Base-by-base conservation (phyloP, 441 rosid genomes). In the Lepidium campestre region DNA sequence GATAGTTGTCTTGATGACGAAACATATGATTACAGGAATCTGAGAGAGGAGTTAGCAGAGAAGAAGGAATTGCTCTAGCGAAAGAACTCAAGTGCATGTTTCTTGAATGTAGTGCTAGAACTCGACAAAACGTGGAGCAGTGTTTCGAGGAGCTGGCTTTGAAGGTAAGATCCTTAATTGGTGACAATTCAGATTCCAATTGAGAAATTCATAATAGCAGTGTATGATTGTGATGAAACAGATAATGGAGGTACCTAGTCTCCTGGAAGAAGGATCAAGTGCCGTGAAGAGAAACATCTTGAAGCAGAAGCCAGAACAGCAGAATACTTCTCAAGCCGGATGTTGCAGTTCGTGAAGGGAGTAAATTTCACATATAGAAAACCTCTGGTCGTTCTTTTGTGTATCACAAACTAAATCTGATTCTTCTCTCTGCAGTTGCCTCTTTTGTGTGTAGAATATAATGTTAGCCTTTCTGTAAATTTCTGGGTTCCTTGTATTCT, bases 221-320 rank as follows among this genome's bases (percentile, higher is more conserved):
- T 72, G 81, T 61, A 82, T 50, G 35, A 6, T 17, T 50, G 41
- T 35, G 62, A 37, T 61, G 53, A 31, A 67, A 62, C 75, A 91
- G 97, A 91, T 94, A 77, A 86, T 91, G 96, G 95, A 91, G 57
- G 69, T 80, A 72, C 99, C 99, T n/a, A 85, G 90, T 77, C 97
- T 94, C 58, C 55, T 86, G 81, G 85, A 86, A 80, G 94, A 91
- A 86, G 96, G 96, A 59, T 86, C 96, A 10, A 80, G 75, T 29
- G 81, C 70, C n/a, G 77, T 67, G 57, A 89, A 91, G 84, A 79
- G 84, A 53, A 89, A 85, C 80, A 80, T 80, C 65, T 68, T 85
- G 69, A 86, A 85, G 79, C 96, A 78, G 76, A 87, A 83, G 68
- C 83, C 86, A 14, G 88, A 86, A 67, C 40, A 68, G 86, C 86